phyloP scores from a whole-genome alignment of 148 eudicot species.

The Selenicereus undatus region DNA sequence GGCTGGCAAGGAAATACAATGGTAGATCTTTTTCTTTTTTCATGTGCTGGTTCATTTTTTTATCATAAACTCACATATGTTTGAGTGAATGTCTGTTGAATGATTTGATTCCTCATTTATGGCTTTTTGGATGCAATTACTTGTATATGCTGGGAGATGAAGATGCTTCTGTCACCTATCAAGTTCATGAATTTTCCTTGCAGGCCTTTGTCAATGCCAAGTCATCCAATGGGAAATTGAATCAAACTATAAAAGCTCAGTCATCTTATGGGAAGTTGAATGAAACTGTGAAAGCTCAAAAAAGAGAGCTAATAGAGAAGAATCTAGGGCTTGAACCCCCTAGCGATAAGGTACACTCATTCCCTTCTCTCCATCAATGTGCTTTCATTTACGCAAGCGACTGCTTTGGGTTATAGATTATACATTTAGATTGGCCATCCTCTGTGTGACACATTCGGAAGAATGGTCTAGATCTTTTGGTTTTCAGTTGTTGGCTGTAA shows the following conservation, averaged over 20 bases:
- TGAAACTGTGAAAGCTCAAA: conserved; percentile 28
- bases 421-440: not conserved
- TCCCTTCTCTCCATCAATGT: not conserved
- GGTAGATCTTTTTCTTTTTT: conserved; percentile 25
- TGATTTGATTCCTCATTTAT: not conserved
- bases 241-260: conserved; percentile 5
- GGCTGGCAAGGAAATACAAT: conserved; percentile 66
- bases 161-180: not conserved
- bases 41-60: not conserved
- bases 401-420: not conserved
- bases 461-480: not conserved
- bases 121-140: not conserved
- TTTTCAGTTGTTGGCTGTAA: not conserved
- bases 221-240: conserved; percentile 41
- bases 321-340: conserved; percentile 62
- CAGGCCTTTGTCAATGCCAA: conserved; percentile 59
- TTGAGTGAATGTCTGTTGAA: not conserved
- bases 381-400: not conserved
- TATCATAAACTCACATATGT: not conserved
- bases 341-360: conserved; percentile 46
- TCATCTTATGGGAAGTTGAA: conserved; percentile 32
- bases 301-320: conserved; percentile 47
- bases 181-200: conserved; percentile 22
- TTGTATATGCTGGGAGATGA: not conserved
- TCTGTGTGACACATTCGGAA: not conserved